These are phyloP conservation scores for Bolboschoenoplectus hybrid DNA, from an alignment of 202 grass and related monocot species.

Conservation along the genomic window DNA sequence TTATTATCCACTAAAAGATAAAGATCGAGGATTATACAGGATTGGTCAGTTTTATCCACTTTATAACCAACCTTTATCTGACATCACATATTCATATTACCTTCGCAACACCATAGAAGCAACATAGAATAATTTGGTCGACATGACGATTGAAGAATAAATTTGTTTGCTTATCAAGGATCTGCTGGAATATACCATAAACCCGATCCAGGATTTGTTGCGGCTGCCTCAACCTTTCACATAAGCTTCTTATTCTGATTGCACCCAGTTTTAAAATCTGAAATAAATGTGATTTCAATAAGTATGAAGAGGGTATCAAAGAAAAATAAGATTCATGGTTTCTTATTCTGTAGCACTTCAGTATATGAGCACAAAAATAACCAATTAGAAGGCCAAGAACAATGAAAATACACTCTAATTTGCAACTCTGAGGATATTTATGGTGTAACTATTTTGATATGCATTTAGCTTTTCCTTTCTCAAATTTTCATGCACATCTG, in stretches of 20 bases:
- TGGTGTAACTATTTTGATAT: background rate
- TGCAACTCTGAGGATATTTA: constrained; percentile 2
- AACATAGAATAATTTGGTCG: constrained; percentile 90
- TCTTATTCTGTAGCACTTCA: background rate
- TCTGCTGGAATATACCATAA: constrained; percentile 72
- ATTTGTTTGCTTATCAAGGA: constrained; percentile 70
- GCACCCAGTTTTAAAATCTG: constrained; percentile 94
- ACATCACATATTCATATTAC: constrained; percentile 38
- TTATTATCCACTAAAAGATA: constrained; percentile 11
- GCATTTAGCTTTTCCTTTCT: background rate
- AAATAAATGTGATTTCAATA: constrained; percentile 29
- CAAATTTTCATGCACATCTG: background rate
- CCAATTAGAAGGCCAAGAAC: background rate
- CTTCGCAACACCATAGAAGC: constrained; percentile 95
- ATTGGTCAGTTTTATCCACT: background rate
- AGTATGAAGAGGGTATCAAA: background rate
- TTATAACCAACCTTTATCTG: background rate
- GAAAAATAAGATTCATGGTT: background rate
- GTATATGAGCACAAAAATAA: constrained; percentile 5
- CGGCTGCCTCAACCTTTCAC: constrained; percentile 71
- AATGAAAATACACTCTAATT: background rate
- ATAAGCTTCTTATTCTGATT: constrained; percentile 87
- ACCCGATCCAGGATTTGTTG: constrained; percentile 66
- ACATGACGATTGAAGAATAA: constrained; percentile 93
- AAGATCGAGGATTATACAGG: constrained; percentile 10